phyloP scores from a whole-genome alignment of 805 yeast genomes.

The Saccharomycopsis sp. region DNA sequence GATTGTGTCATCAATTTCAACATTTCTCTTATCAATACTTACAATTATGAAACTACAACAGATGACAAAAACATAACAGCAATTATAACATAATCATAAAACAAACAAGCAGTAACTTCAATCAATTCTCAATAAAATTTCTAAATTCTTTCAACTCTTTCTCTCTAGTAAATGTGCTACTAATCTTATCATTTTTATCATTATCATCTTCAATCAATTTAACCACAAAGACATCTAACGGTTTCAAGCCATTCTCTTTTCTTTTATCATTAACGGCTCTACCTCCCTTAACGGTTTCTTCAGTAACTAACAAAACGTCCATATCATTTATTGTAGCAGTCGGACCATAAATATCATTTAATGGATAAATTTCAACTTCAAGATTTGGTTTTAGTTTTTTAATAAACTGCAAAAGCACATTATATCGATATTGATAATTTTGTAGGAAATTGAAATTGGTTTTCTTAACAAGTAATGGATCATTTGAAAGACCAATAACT shows the following conservation, averaged over 20 bases:
- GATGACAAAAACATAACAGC: no score
- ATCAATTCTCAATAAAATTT: no score
- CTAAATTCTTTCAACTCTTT: slow-evolving; percentile 7
- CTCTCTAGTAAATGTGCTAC: slow-evolving; percentile 69
- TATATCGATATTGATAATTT: slow-evolving; percentile 40
- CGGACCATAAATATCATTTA: slow-evolving; percentile 89
- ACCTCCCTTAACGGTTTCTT: slow-evolving; percentile 74
- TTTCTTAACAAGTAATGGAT: slow-evolving; percentile 61
- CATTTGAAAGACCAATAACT: slow-evolving; percentile 80
- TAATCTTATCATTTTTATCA: slow-evolving; percentile 59
- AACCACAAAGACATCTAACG: slow-evolving; percentile 42
- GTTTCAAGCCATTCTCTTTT: slow-evolving; percentile 39
- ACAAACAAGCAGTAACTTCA: no score
- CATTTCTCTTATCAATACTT: no score
- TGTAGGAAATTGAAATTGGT: slow-evolving; percentile 60
- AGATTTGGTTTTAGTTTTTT: slow-evolving; percentile 31
- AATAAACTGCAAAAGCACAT: slow-evolving; percentile 40
- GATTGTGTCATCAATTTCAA: no score
- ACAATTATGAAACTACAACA: no score
- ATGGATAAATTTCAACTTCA: slow-evolving; percentile 42
- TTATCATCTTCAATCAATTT: slow-evolving; percentile 58
- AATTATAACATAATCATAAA: no score
- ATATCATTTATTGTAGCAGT: slow-evolving; percentile 68
- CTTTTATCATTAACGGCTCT: slow-evolving; percentile 59
- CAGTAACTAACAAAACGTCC: slow-evolving; percentile 70